These are phyloP conservation scores for Wolfiporia cocos DNA, from an alignment of 1,284 basidiomycete genomes.

Conservation along the genomic window DNA sequence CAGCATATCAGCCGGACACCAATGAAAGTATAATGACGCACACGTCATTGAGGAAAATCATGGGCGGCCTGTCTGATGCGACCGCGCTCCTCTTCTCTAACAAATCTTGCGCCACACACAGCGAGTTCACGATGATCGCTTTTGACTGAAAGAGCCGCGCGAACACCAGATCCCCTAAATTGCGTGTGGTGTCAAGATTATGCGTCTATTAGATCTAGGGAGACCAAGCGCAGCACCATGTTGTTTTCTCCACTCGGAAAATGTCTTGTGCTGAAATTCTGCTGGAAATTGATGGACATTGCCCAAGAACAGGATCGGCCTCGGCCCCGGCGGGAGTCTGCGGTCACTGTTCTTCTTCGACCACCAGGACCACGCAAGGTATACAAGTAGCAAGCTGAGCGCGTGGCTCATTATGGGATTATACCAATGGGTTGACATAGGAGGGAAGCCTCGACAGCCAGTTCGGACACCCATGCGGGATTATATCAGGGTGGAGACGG, in stretches of 20 bases:
- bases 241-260: slow-evolving; percentile 13
- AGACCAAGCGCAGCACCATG: slow-evolving; percentile 15
- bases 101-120: slow-evolving; percentile 12
- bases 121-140: slow-evolving; percentile 7
- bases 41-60: slow-evolving; percentile 9
- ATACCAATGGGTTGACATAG: no score
- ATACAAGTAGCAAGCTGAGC: no score
- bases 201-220: slow-evolving; percentile 9
- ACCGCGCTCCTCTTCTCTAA: slow-evolving; percentile 17
- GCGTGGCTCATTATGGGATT: no score
- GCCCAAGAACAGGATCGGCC: not conserved
- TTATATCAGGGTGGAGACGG: no score
- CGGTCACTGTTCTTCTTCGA: not conserved
- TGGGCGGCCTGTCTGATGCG: slow-evolving; percentile 10
- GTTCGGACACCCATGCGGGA: no score
- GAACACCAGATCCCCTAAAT: slow-evolving; percentile 15
- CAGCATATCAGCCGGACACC: not conserved
- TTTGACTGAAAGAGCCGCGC: slow-evolving; percentile 9
- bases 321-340: not conserved
- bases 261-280: not conserved
- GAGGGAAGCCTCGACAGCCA: no score
- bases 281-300: slow-evolving; percentile 1
- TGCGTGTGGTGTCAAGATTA: slow-evolving; percentile 14
- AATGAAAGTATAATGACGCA: slow-evolving; percentile 6
- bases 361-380: not conserved